These are phyloP conservation scores for Rhexocercosporidium sp. DNA, from an alignment of 2,329 filamentous ascomycete genomes.

Conservation along the genomic window DNA sequence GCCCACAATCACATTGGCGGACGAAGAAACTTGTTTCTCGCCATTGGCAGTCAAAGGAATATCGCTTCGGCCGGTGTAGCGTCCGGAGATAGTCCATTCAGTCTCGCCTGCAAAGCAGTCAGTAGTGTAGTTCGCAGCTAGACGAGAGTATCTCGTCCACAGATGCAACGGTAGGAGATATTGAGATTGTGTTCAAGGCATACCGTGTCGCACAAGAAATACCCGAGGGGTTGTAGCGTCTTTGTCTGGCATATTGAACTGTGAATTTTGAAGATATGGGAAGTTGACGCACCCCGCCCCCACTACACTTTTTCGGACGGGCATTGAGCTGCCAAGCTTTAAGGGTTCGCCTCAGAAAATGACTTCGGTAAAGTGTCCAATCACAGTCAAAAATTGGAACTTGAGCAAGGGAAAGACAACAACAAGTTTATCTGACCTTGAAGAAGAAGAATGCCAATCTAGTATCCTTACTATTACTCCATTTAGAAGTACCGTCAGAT, in stretches of 20 bases:
- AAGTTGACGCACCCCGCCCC: neutral
- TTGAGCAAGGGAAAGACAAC: neutral
- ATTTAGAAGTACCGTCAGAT: no score
- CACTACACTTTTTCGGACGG: neutral
- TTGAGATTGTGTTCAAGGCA: constrained; percentile 19
- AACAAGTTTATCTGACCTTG: neutral
- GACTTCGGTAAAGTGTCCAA: neutral
- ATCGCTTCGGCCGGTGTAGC: constrained; percentile 51
- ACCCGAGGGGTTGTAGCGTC: constrained; percentile 46
- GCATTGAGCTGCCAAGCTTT: neutral
- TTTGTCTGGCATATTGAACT: constrained; percentile 42
- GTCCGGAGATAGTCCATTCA: constrained; percentile 53
- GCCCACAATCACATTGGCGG: constrained; percentile 51
- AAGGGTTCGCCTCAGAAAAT: neutral
- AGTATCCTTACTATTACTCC: no score
- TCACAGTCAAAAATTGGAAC: neutral
- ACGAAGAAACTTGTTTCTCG: constrained; percentile 49
- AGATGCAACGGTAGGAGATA: neutral
- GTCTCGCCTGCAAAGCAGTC: constrained; percentile 46
- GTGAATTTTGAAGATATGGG: neutral
- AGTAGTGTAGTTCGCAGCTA: neutral
- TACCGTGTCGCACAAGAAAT: constrained; percentile 48
- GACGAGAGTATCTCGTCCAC: neutral
- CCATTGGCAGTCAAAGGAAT: constrained; percentile 48
- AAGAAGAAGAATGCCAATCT: no score